phyloP scores from a whole-genome alignment of 345 rosid species.

The Pugionium cornutum region DNA sequence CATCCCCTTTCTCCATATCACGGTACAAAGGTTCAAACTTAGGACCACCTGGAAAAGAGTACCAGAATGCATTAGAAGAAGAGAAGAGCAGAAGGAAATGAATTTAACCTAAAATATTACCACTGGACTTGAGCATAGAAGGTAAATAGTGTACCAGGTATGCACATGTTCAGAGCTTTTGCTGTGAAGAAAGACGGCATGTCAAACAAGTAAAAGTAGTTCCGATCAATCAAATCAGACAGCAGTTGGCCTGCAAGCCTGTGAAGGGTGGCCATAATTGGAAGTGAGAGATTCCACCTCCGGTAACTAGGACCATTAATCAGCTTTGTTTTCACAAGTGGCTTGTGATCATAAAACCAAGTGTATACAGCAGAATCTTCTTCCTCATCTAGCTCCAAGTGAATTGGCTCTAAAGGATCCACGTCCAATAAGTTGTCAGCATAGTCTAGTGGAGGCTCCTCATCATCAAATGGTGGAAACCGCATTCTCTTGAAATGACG shows the following conservation, averaged over 20 bases:
- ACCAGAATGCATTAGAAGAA: too few relatives aligned
- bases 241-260: constrained; percentile 95
- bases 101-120: too few relatives aligned
- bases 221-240: constrained; percentile 82
- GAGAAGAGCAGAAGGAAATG: too few relatives aligned
- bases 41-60: constrained; percentile 48
- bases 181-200: constrained; percentile 95
- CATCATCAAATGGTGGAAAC: constrained; percentile 95
- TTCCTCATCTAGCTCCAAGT: constrained; percentile 78
- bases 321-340: constrained; percentile 80
- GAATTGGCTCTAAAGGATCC: constrained; percentile 88
- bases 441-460: constrained; percentile 89
- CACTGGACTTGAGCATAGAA: too few relatives aligned
- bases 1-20: constrained; percentile 95
- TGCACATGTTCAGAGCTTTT: constrained; percentile 91
- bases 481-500: constrained; percentile 92
- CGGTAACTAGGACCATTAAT: constrained; percentile 90
- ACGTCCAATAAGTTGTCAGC: constrained; percentile 89
- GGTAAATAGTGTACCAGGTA: constrained; percentile 50
- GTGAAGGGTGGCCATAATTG: constrained; percentile 90
- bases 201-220: constrained; percentile 89
- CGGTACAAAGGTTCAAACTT: constrained; percentile 91
- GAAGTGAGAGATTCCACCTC: constrained; percentile 93
- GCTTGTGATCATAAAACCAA: constrained; percentile 97
- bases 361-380: constrained; percentile 84